Evolutionary conservation across 352 stramenopile species (phyloP).

Genomic region (Pythium myriotylum): DNA sequence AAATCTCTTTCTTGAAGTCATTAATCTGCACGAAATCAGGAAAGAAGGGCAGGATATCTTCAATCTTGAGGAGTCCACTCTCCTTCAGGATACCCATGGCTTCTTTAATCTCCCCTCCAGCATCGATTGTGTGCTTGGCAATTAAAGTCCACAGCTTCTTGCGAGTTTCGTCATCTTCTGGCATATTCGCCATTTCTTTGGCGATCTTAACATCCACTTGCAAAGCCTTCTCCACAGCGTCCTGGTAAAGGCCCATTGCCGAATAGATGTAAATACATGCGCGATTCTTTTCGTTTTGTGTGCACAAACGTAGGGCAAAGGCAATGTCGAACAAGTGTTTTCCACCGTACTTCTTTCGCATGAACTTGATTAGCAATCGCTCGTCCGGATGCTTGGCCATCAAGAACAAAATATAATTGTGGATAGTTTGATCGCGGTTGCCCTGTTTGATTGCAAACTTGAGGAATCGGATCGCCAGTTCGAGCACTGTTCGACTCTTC

Average conservation of each 20-base stretch:
- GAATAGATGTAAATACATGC: conserved; percentile 96
- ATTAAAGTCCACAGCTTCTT: conserved; percentile 95
- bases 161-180: conserved; percentile 84
- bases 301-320: conserved; percentile 92
- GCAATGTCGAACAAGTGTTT: conserved; percentile 91
- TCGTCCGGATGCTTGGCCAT: conserved; percentile 91
- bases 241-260: conserved; percentile 91
- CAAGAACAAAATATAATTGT: conserved; percentile 93
- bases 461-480: conserved; percentile 92
- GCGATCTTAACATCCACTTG: conserved; percentile 93
- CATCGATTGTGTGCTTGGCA: conserved; percentile 92
- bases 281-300: conserved; percentile 91
- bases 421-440: conserved; percentile 90
- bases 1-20: conserved; percentile 96
- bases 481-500: conserved; percentile 73
- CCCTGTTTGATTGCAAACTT: conserved; percentile 93
- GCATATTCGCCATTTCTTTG: conserved; percentile 92
- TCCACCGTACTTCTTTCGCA: conserved; percentile 87
- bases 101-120: conserved; percentile 82
- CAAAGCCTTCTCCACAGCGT: conserved; percentile 91
- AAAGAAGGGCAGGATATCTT: conserved; percentile 95
- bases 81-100: conserved; percentile 88
- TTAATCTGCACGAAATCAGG: conserved; percentile 96
- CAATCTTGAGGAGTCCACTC: conserved; percentile 89
- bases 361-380: conserved; percentile 88